Conservation (phyloP, 1,139 yeast species). For the Suhomyces chickasaworum region DNA sequence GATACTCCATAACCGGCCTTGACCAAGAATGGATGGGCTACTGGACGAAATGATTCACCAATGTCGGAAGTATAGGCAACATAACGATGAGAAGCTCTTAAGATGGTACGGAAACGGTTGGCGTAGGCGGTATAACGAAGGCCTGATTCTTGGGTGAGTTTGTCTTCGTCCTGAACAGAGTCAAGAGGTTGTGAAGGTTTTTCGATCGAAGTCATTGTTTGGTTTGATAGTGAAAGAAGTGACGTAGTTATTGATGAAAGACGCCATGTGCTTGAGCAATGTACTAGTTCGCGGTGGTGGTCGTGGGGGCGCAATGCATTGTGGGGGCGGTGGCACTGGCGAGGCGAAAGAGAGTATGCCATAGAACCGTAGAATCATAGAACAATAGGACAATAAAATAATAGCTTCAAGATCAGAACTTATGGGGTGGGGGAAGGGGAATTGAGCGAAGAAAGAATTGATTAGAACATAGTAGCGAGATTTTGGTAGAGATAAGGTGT, state of each 20-base stretch:
- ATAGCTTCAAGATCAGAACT: too few relatives aligned
- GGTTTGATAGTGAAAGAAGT: background rate
- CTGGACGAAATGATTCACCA: slow-evolving; percentile 88
- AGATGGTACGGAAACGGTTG: slow-evolving; percentile 67
- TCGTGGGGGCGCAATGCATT: background rate
- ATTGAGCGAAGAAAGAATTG: too few relatives aligned
- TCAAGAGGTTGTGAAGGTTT: slow-evolving; percentile 14
- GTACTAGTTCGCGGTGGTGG: background rate
- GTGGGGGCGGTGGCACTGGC: background rate
- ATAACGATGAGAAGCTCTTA: slow-evolving; percentile 76
- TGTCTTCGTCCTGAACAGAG: slow-evolving; percentile 18
- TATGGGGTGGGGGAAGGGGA: too few relatives aligned
- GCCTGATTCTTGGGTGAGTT: slow-evolving; percentile 47
- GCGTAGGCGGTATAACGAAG: slow-evolving; percentile 84
- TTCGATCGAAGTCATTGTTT: slow-evolving; percentile 3
- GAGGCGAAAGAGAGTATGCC: background rate
- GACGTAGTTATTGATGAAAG: background rate
- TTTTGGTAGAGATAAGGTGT: too few relatives aligned
- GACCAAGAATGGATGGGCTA: slow-evolving; percentile 70
- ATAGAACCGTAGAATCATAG: too few relatives aligned
- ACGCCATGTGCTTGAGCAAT: background rate
- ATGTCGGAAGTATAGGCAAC: slow-evolving; percentile 87
- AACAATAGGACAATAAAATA: background rate
- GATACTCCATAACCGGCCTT: slow-evolving; percentile 70
- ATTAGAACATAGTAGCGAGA: too few relatives aligned